Percentiles rank a stretch among this genome's conserved stretches.
phyloP scores from a whole-genome alignment of 1,284 basidiomycete genomes.

The Heimioporus retisporus region DNA sequence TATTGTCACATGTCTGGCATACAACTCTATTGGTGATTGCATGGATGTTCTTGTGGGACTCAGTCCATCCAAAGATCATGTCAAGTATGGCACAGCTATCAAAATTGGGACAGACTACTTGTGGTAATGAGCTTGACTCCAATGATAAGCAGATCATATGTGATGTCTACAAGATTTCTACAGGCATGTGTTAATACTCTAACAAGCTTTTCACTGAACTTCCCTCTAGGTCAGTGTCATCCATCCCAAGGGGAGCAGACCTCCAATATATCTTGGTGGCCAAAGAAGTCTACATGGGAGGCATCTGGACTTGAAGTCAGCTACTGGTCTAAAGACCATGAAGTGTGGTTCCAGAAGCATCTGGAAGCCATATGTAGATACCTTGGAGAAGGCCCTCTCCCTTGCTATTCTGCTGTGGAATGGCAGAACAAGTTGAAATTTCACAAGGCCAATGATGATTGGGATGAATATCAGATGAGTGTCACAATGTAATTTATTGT shows the following conservation, averaged over 20 bases:
- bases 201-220: neutral
- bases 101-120: neutral
- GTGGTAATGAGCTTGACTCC: conserved; percentile 19
- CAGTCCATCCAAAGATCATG: conserved; percentile 10
- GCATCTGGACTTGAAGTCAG: conserved; percentile 1
- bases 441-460: too few relatives aligned
- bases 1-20: conserved; percentile 15
- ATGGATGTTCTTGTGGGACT: neutral
- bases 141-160: conserved; percentile 19
- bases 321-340: conserved; percentile 19
- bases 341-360: neutral
- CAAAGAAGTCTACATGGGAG: conserved; percentile 8
- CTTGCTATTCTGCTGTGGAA: neutral
- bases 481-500: too few relatives aligned
- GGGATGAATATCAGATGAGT: too few relatives aligned
- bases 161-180: conserved; percentile 24
- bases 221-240: neutral
- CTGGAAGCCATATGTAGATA: conserved; percentile 2
- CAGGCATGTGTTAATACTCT: conserved; percentile 4
- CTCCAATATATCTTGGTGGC: conserved; percentile 1
- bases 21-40: conserved; percentile 12
- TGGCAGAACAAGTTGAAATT: neutral
- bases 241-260: neutral
- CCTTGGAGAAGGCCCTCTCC: neutral
- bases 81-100: conserved; percentile 7